Base-by-base conservation (phyloP, 2,329 filamentous ascomycete genomes). In the Diaporthe velutina region DNA sequence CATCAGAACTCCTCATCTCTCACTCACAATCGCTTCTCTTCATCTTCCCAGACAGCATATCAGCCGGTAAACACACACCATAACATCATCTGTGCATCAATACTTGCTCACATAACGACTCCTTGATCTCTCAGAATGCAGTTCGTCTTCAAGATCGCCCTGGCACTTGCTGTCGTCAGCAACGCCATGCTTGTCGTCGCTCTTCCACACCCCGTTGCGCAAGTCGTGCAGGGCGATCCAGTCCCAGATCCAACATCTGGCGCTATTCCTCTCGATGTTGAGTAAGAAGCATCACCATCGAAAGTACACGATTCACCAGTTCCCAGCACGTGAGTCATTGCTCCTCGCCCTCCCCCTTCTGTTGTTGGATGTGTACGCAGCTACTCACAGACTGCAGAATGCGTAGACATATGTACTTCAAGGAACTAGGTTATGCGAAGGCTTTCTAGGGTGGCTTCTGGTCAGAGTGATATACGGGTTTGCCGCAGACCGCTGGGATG, bases 101-200 rank as follows among this genome's bases (percentile, higher is more conserved):
- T 19, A 42, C 15, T 42, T 42, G 40, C 19, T 42, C 40, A 42
- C 15, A 7, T 42, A 30, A 54, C 5, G 12, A 54, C 15, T 10
- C 12, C n/a, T 6, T 17, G 2, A 5, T 3, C 30, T 33, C 42
- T 25, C 30, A 35, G 2, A 58, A 73, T 73, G 71, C 50, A 58
- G 9, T 10, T 28, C 52, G 4, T 50, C 30, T 58, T 52, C 28
- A 70, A 45, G n/a, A 9, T 70, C 40, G 30, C 28, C 17, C 40
- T 73, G 71, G 61, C 60, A 35, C 30, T 73, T 9, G 42, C 40
- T 17, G 60, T 50, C 17, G 57, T 57, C 38, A 50, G 61, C 61
- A 58, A 25, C 40, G 25, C 30, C 22, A 35, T 68, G 35, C 15
- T 50, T 7, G 40, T 38, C 1, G 28, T 50, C 10, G 60, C 71